Evolutionary conservation across 2,329 filamentous ascomycete genomes (phyloP), one percentile per base, ranked within the genome.

Genomic region (Pseudovirgaria hyperparasitica): DNA sequence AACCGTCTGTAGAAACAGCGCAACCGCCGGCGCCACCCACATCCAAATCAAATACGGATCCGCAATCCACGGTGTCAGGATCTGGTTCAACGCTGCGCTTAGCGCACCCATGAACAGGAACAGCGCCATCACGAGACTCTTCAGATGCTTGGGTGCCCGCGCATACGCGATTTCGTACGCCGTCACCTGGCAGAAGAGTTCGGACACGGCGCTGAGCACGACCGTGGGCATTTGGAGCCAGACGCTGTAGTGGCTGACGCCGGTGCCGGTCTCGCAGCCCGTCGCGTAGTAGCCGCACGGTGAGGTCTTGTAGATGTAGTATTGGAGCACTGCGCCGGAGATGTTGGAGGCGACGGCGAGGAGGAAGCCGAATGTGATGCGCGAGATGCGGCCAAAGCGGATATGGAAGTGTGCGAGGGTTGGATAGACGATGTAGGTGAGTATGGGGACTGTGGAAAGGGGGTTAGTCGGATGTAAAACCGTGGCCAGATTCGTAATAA

Each of bases 331-430:
- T 2, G 56, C 49, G 25, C 46, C 49, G 19, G 38, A 37, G 8
- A 45, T 31, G 21, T 63, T 59, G 22, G 57, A 58, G 10, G 69
- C 29, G 1, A 57, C 55, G 3, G 65, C 65, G 38, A 72, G 40
- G 22, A 50, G 40, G 31, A 70, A 58, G 18, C 67, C 67, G 3
- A 70, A 57, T 3, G 60, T 62, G 33, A 67, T 65, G 27, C 62
- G 62, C 20, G 49, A 57, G 29, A 67, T 54, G 9, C 58, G 62
- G 4, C 62, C 63, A 32, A 63, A 62, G 33, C 55, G 53, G 33
- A 67, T 57, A 24, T 52, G 52, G 19, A 43, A 27, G 18, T 45
- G 55, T 2, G 55, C 47, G 5, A 67, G 47, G 2, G 50, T 21
- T 2, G 64, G 64, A 35, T 68, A 68, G 7, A 68, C 30, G 12